Base-by-base conservation (phyloP, 1,284 basidiomycete species). In the Ceratobasidium sp. region DNA sequence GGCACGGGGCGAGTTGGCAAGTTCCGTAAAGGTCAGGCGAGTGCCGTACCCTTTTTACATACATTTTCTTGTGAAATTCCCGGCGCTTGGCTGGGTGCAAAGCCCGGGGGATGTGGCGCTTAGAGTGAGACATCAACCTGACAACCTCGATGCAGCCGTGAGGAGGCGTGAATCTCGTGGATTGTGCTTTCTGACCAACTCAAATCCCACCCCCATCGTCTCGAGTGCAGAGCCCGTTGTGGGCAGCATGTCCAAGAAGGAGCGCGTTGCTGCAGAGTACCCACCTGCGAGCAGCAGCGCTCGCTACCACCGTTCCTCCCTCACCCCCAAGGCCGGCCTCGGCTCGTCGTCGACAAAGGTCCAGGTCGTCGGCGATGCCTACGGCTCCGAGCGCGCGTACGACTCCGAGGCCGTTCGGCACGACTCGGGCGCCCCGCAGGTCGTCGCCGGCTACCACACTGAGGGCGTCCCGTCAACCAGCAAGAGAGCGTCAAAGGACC, bases 261-360 rank as follows among this genome's bases (percentile, higher is more conserved):
- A 55, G n/a, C 57, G 57, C 36, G n/a, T n/a, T n/a, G n/a, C n/a
- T n/a, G 39, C 55, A n/a, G 55, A 59, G 18, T 43, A 59, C 21
- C 52, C 65, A 2, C 50, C 52, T 12, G 18, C 65, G 23, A 70
- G 62, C 48, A 53, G 9, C 50, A 45, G 50, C 52, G 21, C 60
- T 10, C 65, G 65, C 32, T 70, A 70, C 53, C 65, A 45, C 41
- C 65, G 53, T 6, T 41, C 64, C 2, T 70, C 65, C 28, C 52
- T 58, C 14, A 34, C 55, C 10, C 39, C 41, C 39, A 48, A 48
- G 9, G 36, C 41, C 5, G 65, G 65, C 3, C 53, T 70, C 14
- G 65, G 65, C 39, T 70, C 65, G 10, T 70, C 65, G 53, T 70
- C 65, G 53, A 70, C 65, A 23, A 55, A 57, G 18, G 65, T 70